These are phyloP conservation scores for Cymbidium sinense DNA, from an alignment of 106 monocot species.

Conservation along the genomic window DNA sequence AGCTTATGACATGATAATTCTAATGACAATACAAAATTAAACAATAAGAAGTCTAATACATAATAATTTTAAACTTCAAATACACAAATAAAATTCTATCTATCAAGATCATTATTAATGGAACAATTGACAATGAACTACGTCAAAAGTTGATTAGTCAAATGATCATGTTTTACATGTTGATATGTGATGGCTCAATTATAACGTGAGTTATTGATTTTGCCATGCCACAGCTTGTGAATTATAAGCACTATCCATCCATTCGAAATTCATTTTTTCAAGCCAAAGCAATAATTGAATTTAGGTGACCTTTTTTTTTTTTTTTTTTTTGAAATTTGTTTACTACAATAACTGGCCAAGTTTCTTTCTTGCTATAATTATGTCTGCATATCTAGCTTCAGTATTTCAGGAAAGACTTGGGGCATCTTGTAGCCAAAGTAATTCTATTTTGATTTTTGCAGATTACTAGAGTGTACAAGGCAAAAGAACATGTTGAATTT, in stretches of 20 bases:
- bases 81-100: background rate
- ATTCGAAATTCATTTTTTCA: background rate
- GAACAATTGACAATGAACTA: background rate
- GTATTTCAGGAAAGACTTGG: background rate
- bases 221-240: too few species aligned
- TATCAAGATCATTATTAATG: background rate
- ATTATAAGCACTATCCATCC: background rate
- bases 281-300: background rate
- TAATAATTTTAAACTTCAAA: background rate
- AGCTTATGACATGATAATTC: background rate
- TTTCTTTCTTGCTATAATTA: background rate
- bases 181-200: background rate
- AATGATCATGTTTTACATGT: background rate
- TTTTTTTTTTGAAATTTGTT: background rate
- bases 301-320: background rate
- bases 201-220: background rate
- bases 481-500: slow-evolving; percentile 81
- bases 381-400: background rate
- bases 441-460: slow-evolving; percentile 19
- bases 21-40: background rate
- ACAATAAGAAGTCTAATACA: background rate
- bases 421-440: background rate
- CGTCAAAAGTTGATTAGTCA: background rate
- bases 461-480: slow-evolving; percentile 82
- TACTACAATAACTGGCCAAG: background rate